Evolutionary conservation across 106 monocot genomes (phyloP), one percentile per base, ranked within the genome.

Genomic region (Allium sativum): DNA sequence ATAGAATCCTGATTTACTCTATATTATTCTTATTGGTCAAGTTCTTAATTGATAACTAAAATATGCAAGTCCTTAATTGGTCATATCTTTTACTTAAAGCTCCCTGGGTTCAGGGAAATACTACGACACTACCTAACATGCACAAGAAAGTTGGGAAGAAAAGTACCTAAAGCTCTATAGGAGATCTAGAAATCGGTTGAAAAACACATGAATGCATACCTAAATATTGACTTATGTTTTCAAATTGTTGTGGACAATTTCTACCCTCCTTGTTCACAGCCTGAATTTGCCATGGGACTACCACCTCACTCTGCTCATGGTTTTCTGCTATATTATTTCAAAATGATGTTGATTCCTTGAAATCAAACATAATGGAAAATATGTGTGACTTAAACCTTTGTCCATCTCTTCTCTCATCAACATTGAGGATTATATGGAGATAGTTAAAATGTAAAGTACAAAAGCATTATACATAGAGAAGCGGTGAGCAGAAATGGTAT

Each of bases 201-300:
- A 22, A 21, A 40, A 17, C 47, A 55, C 42, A 76, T 84, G 61
- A 48, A 52, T 9, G 59, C 72, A 17, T 69, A 74, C 21, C 52
- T 84, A 16, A 73, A 74, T 12, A 63, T 45, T 15, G 74, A 93
- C 65, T 85, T 85, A 65, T 89, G 89, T 66, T 76, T 77, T 58
- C 85, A 93, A 67, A 82, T 93, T 19, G 85, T 76, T 46, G 53
- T 78, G 50, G 78, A 89, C 72, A 88, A 93, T 74, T 71, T 93
- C 22, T 56, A 93, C 89, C 42, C 82, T 82, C 40, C 82, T 78
- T 22, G 68, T 93, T 52, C 84, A 89, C 9, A 88, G 93, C 82
- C 80, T 1, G 80, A 83, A 48, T 50, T 72, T 88, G 85, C 84
- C 73, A 93, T 85, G 76, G 85, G 85, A 20, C 20, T 54, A 58